Percentiles rank a stretch among this genome's conserved stretches.
Conservation (phyloP, 73 alveolate genomes). For the Effrenium voratum region DNA sequence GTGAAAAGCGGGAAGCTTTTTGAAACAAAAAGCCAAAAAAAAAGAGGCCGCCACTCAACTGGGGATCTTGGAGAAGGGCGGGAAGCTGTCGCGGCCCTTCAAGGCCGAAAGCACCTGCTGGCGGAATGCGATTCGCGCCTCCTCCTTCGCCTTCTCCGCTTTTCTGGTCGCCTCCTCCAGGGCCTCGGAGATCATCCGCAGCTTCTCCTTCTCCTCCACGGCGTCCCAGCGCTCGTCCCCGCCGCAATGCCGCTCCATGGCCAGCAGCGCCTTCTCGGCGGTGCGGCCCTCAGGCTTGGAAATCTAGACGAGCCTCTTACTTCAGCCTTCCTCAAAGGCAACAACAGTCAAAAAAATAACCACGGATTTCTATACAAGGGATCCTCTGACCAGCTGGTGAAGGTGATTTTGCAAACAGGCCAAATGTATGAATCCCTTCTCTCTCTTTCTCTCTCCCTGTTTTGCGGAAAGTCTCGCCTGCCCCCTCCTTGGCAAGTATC, state of each 20-base stretch:
- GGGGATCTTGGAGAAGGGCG: conserved; percentile 33
- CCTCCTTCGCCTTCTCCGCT: conserved; percentile 60
- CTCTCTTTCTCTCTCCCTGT: not conserved
- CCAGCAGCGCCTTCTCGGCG: conserved; percentile 48
- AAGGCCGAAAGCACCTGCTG: not conserved
- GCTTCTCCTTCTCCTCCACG: conserved; percentile 50
- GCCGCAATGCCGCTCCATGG: conserved; percentile 81
- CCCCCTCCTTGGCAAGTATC: not conserved
- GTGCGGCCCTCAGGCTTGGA: no score
- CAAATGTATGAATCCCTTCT: not conserved
- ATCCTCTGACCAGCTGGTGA: no score
- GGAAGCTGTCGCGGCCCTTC: conserved; percentile 2
- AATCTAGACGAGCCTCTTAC: not conserved
- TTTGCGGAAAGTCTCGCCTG: not conserved
- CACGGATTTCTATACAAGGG: no score
- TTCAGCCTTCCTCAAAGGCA: not conserved
- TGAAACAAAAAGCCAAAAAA: no score
- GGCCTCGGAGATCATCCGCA: conserved; percentile 70
- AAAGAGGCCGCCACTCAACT: no score
- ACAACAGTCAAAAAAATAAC: not conserved
- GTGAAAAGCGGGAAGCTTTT: no score
- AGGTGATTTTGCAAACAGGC: not conserved
- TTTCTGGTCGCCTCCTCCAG: conserved; percentile 71
- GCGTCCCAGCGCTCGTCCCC: conserved; percentile 84
- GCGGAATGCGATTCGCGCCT: conserved; percentile 81